These are phyloP conservation scores for Polychytrium aggregatum DNA, from an alignment of 192 early-diverging fungal genomes.

Conservation along the genomic window DNA sequence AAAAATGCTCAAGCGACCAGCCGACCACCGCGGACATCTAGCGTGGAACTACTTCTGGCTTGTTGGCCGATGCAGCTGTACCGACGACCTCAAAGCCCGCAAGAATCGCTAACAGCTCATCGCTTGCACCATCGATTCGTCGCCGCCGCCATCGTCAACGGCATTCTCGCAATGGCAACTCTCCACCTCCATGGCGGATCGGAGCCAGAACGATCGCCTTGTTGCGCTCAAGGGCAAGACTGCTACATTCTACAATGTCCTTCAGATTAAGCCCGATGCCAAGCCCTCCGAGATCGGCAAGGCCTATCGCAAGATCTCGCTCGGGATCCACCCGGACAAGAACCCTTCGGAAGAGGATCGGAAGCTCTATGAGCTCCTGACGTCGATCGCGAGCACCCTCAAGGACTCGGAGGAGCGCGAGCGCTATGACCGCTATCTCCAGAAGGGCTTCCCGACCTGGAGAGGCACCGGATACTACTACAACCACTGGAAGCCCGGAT, in stretches of 20 bases:
- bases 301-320: constrained; percentile 30
- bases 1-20: no score
- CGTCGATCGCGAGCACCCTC: constrained; percentile 23
- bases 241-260: constrained; percentile 22
- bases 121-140: no score
- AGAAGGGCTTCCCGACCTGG: constrained; percentile 34
- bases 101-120: no score
- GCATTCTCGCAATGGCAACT: no score
- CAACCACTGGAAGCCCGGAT: constrained; percentile 30
- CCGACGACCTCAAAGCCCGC: no score
- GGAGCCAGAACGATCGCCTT: constrained; percentile 12
- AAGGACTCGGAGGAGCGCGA: constrained; percentile 25
- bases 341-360: constrained; percentile 22
- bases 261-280: constrained; percentile 19
- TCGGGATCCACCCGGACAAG: constrained; percentile 36
- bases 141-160: no score
- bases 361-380: constrained; percentile 27
- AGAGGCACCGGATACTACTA: constrained; percentile 23
- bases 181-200: neutral
- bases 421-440: constrained; percentile 33
- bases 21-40: no score
- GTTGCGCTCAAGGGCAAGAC: constrained; percentile 12
- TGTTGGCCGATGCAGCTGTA: no score
- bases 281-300: constrained; percentile 20
- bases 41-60: no score